A percentile compares a stretch with the other conserved stretches of the same genome.
Evolutionary conservation across 2,329 filamentous ascomycete genomes (phyloP).

Genomic region (Talaromyces sp.): DNA sequence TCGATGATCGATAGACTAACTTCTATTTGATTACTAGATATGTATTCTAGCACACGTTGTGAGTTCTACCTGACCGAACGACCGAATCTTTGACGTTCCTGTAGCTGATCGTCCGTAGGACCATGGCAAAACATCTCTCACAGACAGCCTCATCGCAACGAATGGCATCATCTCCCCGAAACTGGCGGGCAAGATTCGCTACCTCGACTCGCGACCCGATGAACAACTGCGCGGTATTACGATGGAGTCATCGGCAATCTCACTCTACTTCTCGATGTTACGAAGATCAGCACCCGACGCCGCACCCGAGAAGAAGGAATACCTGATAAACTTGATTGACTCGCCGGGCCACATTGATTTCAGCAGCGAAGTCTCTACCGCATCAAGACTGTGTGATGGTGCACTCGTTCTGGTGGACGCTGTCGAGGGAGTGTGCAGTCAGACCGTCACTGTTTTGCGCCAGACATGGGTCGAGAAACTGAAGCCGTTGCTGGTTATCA

Average conservation of each 20-base stretch:
- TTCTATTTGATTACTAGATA: constrained; percentile 57
- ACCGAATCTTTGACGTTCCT: neutral
- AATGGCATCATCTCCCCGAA: constrained; percentile 99
- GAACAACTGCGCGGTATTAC: constrained; percentile 96
- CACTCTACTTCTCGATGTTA: constrained; percentile 89
- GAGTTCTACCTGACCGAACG: constrained; percentile 37
- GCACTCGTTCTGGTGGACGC: constrained; percentile 93
- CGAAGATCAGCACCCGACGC: constrained; percentile 69
- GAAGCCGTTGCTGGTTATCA: constrained; percentile 91
- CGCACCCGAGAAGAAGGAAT: constrained; percentile 74
- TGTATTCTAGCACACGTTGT: constrained; percentile 92
- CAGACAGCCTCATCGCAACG: constrained; percentile 91
- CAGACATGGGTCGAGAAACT: constrained; percentile 96
- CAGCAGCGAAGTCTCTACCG: constrained; percentile 95
- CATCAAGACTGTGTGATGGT: constrained; percentile 89
- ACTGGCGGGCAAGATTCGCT: constrained; percentile 94
- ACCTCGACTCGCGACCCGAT: constrained; percentile 92
- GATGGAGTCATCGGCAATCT: constrained; percentile 99
- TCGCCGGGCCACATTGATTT: constrained; percentile 98
- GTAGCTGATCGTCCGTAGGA: constrained; percentile 54
- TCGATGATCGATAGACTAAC: neutral
- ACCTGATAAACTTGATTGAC: constrained; percentile 95
- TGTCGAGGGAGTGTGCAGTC: constrained; percentile 96
- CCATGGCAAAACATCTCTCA: constrained; percentile 96
- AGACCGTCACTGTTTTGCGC: constrained; percentile 93